Evolutionary conservation across 2,329 filamentous ascomycete species (phyloP), one percentile per base, ranked within the genome.

Genomic region (Chaetomiaceae sp.): DNA sequence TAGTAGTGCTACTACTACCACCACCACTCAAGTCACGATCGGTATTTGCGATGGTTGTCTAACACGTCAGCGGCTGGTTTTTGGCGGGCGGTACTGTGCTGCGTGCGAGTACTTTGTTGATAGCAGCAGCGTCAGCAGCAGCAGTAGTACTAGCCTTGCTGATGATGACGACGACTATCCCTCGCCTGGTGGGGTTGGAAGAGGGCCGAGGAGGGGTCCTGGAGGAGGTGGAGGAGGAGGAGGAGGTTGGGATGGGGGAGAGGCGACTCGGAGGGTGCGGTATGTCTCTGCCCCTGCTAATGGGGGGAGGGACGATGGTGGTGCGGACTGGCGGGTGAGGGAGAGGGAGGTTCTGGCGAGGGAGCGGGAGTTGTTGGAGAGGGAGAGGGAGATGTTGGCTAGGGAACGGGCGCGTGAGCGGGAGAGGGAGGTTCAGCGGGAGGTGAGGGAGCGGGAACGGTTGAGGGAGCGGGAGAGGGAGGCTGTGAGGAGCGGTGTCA

Each of bases 11-110:
- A 12, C 27, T 31, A 12, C 27, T 31, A 12, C 27, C 4, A 11
- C 8, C 14, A 12, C 27, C 14, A 31, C 3, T 31, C 27, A 31
- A 6, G 19, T 46, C 3, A 17, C 8, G 11, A 14, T 47, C 1
- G 53, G 47, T 2, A 25, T 51, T 6, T 55, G 53, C 37, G 42
- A 51, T 9, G 42, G 53, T 8, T 55, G 53, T 19, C n/a, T 39
- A 17, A 40, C 17, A 3, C 20, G 22, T 6, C 22, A 14, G 36
- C 6, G 25, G 37, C 23, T 55, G 17, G 36, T 38, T n/a, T 14
- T n/a, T n/a, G n/a, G 6, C 4, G 43, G 23, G 9, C 36, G 38
- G 12, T 47, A 38, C n/a, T 55, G 53, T 22, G 53, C 37, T 6
- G 53, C 43, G 29, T 55, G 53, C n/a, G 53, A 51, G 42, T 17